Evolutionary conservation across 371 early-diverging fungal species (phyloP), one percentile per base, ranked within the genome.

Genomic region (Saksenaea vasiformis): DNA sequence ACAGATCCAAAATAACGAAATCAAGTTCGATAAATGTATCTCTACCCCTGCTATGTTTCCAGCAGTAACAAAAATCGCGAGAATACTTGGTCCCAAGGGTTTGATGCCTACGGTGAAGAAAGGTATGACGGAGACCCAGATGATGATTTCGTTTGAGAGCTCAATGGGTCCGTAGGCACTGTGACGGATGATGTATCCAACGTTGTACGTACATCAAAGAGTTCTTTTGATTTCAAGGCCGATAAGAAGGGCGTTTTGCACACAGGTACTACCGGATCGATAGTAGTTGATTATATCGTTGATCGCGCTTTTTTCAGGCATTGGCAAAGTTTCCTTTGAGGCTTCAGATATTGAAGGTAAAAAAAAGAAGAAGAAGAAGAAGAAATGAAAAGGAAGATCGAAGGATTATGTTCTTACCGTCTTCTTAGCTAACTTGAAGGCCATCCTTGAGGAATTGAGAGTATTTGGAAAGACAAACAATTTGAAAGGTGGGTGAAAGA

Each of bases 91-190:
- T 66, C 97, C 98, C 27, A 94, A 92, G 74, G 95, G 95, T 19
- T 81, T 98, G 61, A 97, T 98, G 98, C 98, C 98, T 13, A 95
- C 93, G 31, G 89, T 92, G 15, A 93, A 95, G 62, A 93, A 93
- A 75, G 95, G 92, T 86, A 75, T 59, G 37, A 13, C 35, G 22
- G n/a, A 5, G 26, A n/a, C 0, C 37, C 41, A 28, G 14, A 27
- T 7, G 53, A 44, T 66, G 8, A 19, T 36, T 55, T 56, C 13
- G 17, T 5, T 56, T 41, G 26, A 60, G 17, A 36, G n/a, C 7
- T 22, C 11, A 14, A 10, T 54, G 13, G 3, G 11, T 61, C 57
- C 22, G 5, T 70, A 81, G 90, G 93, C 17, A 94, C 92, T 22
- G 94, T 92, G 1, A 90, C 92, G 1, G 85, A 85, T 56, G 93